phyloP scores from a whole-genome alignment of 2,329 filamentous ascomycete species.

The Didymella arachidicola region DNA sequence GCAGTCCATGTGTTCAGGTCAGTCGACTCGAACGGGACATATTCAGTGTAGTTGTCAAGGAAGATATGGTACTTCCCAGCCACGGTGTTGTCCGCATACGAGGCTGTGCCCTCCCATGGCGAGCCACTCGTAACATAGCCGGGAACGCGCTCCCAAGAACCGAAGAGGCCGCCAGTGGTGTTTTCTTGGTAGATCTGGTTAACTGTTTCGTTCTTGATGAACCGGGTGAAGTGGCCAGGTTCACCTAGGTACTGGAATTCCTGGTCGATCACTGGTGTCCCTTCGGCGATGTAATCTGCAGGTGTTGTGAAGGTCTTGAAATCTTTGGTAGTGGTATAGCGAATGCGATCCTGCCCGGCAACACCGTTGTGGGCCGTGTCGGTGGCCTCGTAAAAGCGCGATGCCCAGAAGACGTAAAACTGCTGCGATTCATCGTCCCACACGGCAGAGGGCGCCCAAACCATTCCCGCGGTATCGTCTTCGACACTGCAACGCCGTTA shows the following conservation, averaged over 20 bases:
- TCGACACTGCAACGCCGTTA: constrained; percentile 14
- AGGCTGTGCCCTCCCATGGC: constrained; percentile 23
- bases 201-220: constrained; percentile 20
- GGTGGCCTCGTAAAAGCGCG: constrained; percentile 28
- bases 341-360: constrained; percentile 17
- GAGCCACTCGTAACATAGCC: constrained; percentile 5
- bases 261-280: constrained; percentile 22
- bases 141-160: constrained; percentile 13
- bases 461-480: constrained; percentile 22
- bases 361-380: constrained; percentile 19
- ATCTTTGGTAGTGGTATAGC: constrained; percentile 22
- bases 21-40: constrained; percentile 18
- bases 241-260: constrained; percentile 24
- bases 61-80: constrained; percentile 19
- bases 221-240: constrained; percentile 20
- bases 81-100: constrained; percentile 19
- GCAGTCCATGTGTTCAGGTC: constrained; percentile 14
- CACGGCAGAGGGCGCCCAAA: constrained; percentile 23
- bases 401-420: constrained; percentile 17
- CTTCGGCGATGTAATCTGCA: constrained; percentile 16
- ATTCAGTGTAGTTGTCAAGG: constrained; percentile 14
- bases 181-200: constrained; percentile 23
- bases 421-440: constrained; percentile 17
- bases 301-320: constrained; percentile 20
- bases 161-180: constrained; percentile 16